Conservation (phyloP, 2,329 filamentous ascomycete species). For the Trichoderma hamatum region DNA sequence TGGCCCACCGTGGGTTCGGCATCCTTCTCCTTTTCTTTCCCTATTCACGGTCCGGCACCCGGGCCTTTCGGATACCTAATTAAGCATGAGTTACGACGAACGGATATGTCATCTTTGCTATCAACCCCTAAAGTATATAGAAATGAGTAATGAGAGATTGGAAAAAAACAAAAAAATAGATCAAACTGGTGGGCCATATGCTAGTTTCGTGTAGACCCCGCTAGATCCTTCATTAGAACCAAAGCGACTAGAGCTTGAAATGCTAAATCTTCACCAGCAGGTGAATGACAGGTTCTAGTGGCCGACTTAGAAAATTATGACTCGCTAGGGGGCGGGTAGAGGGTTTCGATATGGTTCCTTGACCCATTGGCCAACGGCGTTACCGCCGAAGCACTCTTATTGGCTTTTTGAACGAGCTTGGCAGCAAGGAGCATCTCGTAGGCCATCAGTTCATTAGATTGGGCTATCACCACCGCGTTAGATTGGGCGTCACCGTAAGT, state of each 20-base stretch:
- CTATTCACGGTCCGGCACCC: background rate
- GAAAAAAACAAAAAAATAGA: background rate
- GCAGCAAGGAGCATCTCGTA: background rate
- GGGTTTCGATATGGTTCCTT: background rate
- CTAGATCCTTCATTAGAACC: background rate
- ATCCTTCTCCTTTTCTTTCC: background rate
- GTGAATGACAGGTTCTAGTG: conserved; percentile 16
- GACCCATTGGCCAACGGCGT: background rate
- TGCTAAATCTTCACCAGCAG: background rate
- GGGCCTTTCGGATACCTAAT: background rate
- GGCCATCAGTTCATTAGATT: background rate
- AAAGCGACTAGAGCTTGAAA: background rate
- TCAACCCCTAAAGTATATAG: background rate
- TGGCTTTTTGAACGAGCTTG: background rate
- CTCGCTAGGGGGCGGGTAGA: conserved; percentile 15
- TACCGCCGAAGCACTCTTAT: background rate
- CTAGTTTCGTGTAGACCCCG: background rate
- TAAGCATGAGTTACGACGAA: conserved; percentile 17
- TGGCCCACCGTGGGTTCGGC: background rate
- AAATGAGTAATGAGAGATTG: background rate
- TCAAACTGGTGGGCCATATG: background rate
- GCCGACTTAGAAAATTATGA: conserved; percentile 7
- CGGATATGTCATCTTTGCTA: background rate
- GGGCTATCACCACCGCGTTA: too few species aligned
- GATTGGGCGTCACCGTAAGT: background rate